phyloP scores from a whole-genome alignment of 2,329 filamentous ascomycete genomes.

The Epichloe uncinata region DNA sequence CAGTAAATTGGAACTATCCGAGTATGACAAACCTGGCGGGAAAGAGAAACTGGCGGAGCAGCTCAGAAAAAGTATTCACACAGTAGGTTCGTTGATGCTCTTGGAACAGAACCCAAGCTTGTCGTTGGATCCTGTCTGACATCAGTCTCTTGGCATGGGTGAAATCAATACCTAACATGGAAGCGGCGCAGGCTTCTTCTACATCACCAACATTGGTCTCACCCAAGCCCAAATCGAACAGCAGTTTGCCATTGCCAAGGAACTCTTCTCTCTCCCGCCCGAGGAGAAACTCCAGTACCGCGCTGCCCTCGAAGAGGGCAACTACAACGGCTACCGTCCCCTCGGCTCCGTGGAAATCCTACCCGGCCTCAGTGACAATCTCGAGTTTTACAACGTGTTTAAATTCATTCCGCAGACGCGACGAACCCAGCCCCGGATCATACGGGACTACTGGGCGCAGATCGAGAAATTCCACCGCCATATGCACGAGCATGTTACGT shows the following conservation, averaged over 20 bases:
- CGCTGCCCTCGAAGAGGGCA: conserved; percentile 34
- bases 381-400: conserved; percentile 27
- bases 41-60: conserved; percentile 40
- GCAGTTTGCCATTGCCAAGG: conserved; percentile 47
- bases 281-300: conserved; percentile 47
- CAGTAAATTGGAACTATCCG: too few relatives aligned
- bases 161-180: neutral
- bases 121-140: too few relatives aligned
- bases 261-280: conserved; percentile 41
- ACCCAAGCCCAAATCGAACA: conserved; percentile 44
- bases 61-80: conserved; percentile 38
- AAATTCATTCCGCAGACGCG: conserved; percentile 24
- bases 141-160: neutral
- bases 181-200: conserved; percentile 37
- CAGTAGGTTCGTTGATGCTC: conserved; percentile 15
- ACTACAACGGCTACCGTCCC: conserved; percentile 44
- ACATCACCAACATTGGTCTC: conserved; percentile 50
- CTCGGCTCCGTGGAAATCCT: conserved; percentile 24
- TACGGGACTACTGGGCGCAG: conserved; percentile 16
- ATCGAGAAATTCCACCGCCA: conserved; percentile 24
- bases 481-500: conserved; percentile 20
- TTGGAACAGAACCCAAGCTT: neutral
- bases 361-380: conserved; percentile 23
- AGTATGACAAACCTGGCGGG: conserved; percentile 39
- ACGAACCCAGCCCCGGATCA: conserved; percentile 19